Percentiles rank a stretch among this genome's conserved stretches.
Conservation (phyloP, 2,329 filamentous ascomycete species). For the Verticillium nonalfalfae region DNA sequence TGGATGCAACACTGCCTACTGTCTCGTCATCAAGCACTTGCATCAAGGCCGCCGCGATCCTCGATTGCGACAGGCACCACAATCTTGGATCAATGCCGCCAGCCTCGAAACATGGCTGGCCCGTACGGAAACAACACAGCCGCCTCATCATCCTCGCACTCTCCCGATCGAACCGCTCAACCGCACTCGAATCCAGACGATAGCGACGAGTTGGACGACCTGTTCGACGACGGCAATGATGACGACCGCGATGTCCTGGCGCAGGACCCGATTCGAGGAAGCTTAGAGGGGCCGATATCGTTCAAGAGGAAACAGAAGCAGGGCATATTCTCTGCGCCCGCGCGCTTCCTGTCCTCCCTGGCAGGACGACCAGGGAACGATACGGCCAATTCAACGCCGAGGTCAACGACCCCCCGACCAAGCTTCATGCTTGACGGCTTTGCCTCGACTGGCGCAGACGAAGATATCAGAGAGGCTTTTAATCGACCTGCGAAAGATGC, state of each 20-base stretch:
- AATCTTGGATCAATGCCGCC: conserved; percentile 1
- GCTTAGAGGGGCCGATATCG: conserved; percentile 48
- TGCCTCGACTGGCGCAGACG: conserved; percentile 5
- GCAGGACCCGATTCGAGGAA: conserved; percentile 49
- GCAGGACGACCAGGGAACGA: conserved; percentile 24
- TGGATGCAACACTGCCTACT: not conserved
- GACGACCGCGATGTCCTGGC: conserved; percentile 33
- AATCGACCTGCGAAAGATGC: conserved; percentile 34
- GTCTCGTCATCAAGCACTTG: not conserved
- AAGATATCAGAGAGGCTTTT: not conserved
- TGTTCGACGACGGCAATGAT: conserved; percentile 31
- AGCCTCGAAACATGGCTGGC: conserved; percentile 33
- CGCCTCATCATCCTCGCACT: conserved; percentile 26
- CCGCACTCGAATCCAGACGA: conserved; percentile 28
- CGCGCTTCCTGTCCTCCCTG: conserved; percentile 42
- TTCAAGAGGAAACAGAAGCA: conserved; percentile 66
- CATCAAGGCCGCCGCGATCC: not conserved
- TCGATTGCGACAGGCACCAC: not conserved
- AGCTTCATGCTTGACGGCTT: conserved; percentile 12
- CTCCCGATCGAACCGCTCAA: conserved; percentile 6
- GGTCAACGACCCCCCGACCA: conserved; percentile 13
- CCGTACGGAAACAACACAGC: conserved; percentile 24
- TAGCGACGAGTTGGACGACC: conserved; percentile 40
- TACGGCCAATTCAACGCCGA: conserved; percentile 9
- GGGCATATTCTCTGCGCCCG: conserved; percentile 36